A percentile compares a stretch with the other conserved stretches of the same genome.
Conservation (phyloP, 2,329 filamentous ascomycete species). For the Aureobasidium lini region DNA sequence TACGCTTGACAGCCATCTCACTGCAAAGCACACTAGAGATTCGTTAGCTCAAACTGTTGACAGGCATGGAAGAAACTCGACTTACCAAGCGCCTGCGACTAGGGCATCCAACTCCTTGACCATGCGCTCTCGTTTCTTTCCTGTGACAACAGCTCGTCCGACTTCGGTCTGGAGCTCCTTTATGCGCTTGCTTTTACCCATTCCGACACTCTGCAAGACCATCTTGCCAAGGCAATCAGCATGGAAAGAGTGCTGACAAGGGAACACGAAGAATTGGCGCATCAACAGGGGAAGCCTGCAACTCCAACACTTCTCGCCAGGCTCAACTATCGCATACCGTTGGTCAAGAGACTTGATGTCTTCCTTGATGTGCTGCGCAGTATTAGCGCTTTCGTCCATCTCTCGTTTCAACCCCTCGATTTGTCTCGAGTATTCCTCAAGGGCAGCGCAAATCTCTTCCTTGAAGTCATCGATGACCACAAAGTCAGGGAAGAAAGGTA, state of each 20-base stretch:
- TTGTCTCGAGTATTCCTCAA: constrained; percentile 87
- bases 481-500: constrained; percentile 97
- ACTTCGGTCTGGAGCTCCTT: constrained; percentile 79
- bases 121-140: constrained; percentile 68
- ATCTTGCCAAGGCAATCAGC: constrained; percentile 84
- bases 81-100: constrained; percentile 81
- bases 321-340: constrained; percentile 92
- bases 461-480: constrained; percentile 99
- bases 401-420: constrained; percentile 84
- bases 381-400: constrained; percentile 90
- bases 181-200: constrained; percentile 70
- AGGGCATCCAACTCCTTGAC: constrained; percentile 86
- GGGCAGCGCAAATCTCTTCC: constrained; percentile 87
- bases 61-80: constrained; percentile 16
- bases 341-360: constrained; percentile 82
- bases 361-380: constrained; percentile 80
- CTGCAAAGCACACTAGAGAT: constrained; percentile 73
- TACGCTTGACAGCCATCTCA: constrained; percentile 87
- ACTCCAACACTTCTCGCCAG: constrained; percentile 86
- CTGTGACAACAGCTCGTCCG: constrained; percentile 58
- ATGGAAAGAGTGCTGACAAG: constrained; percentile 96
- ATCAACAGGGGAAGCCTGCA: constrained; percentile 81
- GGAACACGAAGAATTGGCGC: constrained; percentile 95
- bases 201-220: constrained; percentile 73
- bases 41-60: background rate